Percentiles rank a stretch among this genome's conserved stretches.
Conservation (phyloP, 176 grass and related monocot species). For the Triticum aestivum region IWGSC_CS_RefSeq_v2.1 NC_057798.1:702902975-702903474, state of each 20-base stretch:
- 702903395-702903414: neutral
- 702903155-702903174: neutral
- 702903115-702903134: neutral
- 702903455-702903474: neutral
- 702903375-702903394: neutral
- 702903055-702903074: neutral
- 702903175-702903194: neutral
- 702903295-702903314: neutral
- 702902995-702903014: neutral
- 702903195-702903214: neutral
- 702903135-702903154: neutral
- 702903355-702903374: neutral
- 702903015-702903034: neutral
- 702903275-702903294: neutral
- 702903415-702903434: neutral
- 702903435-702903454: neutral
- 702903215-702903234: neutral
- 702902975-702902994: neutral
- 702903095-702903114: neutral
- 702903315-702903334: neutral
- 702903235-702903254: neutral
- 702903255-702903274: neutral
- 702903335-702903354: neutral
- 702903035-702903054: neutral
- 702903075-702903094: neutral